Conservation (phyloP, 768 basidiomycete species). For the Podaxis sp. region DNA sequence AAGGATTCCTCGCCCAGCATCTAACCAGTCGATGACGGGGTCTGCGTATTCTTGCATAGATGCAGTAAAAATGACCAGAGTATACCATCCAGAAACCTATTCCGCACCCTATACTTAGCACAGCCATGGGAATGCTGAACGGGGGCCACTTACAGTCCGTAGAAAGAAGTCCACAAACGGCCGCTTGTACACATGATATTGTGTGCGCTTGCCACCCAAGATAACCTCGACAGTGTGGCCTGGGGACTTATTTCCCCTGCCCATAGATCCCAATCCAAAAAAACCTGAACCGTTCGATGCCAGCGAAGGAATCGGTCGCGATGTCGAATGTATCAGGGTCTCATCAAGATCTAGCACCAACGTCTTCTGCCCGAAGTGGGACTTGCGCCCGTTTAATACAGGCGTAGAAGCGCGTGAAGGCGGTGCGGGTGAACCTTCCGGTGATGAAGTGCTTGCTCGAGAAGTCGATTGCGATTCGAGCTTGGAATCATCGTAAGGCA, state of each 20-base stretch:
- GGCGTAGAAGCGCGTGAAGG: conserved; percentile 49
- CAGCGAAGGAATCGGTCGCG: conserved; percentile 60
- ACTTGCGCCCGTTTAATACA: conserved; percentile 48
- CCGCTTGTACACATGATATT: conserved; percentile 98
- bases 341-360: conserved; percentile 97
- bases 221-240: conserved; percentile 94
- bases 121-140: background rate
- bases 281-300: conserved; percentile 53
- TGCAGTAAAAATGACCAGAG: conserved; percentile 96
- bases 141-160: conserved; percentile 25
- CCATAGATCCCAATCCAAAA: conserved; percentile 53
- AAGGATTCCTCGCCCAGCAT: conserved; percentile 90
- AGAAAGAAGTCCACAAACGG: conserved; percentile 84
- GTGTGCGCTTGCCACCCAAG: conserved; percentile 80
- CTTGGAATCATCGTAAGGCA: conserved; percentile 1
- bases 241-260: conserved; percentile 60
- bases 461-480: conserved; percentile 5
- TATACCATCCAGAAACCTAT: conserved; percentile 98
- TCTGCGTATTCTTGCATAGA: conserved; percentile 99
- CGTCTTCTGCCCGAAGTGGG: conserved; percentile 85
- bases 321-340: conserved; percentile 97
- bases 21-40: conserved; percentile 99
- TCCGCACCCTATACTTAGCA: background rate
- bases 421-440: conserved; percentile 14
- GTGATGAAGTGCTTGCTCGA: conserved; percentile 6